Base-by-base conservation (phyloP, 805 yeast species). In the Candida silvatica region DNA sequence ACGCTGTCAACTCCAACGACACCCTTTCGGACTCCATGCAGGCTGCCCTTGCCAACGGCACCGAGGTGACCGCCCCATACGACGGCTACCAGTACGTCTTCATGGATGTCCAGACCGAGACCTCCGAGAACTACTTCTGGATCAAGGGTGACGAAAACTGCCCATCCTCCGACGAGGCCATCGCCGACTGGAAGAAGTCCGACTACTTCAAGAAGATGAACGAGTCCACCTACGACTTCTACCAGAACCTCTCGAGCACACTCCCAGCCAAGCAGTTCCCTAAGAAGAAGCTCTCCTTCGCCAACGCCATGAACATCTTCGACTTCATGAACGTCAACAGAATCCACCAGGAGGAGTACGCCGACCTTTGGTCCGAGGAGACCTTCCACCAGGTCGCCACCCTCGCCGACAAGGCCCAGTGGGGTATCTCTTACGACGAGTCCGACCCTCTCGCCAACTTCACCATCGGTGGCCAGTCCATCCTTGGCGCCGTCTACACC, bases 81-180 rank as follows among this genome's bases (percentile, higher is more conserved):
- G 51, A 51, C 35, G 71, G 71, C 8, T 66, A 67, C 47, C 74
- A 69, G 49, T 68, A 67, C 38, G 69, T 66, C 11, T 53, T 56
- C 38, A 52, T 61, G 45, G 59, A 58, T 34, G 51, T 59, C 23
- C 59, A 61, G 41, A 57, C 52, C 32, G 51, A 48, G 15, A 53
- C 47, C 11, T 55, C 69, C 8, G 58, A 53, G n/a, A 51, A 58
- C 20, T 56, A 54, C 42, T 62, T 66, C 48, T 60, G 62, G 62
- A 52, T 61, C 35, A 55, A 61, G 41, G 73, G 72, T 32, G 66
- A 61, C 39, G 59, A 35, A 7, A 44, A 52, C 37, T 68, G 74
- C 52, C 70, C 71, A 16, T 47, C 58, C 7, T 52, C 55, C 27
- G 54, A 48, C 32, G 44, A 31, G 6, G 69, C 71, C 2, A 42